Conservation (phyloP, 108 stramenopile species). For the Nannochloropsis gaditana region DNA sequence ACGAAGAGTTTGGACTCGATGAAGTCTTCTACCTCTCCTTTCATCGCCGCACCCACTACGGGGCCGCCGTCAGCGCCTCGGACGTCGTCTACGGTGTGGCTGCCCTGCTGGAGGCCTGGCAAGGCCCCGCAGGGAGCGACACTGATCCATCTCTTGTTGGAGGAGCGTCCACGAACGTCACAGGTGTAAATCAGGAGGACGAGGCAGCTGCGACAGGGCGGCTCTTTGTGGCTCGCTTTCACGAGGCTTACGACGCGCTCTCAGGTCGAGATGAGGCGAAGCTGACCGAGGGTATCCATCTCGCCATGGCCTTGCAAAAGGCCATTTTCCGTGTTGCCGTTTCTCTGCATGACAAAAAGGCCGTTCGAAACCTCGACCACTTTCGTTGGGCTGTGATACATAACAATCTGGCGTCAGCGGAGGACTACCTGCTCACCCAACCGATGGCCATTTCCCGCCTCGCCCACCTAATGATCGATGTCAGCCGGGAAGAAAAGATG, state of each 20-base stretch:
- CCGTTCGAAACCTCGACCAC: background rate
- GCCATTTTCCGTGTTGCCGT: slow-evolving; percentile 13
- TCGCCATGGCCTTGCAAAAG: slow-evolving; percentile 49
- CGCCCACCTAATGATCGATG: slow-evolving; percentile 74
- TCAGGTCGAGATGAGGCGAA: slow-evolving; percentile 26
- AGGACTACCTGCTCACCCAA: slow-evolving; percentile 66
- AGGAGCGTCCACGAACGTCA: background rate
- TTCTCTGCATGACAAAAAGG: background rate
- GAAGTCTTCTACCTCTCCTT: slow-evolving; percentile 45
- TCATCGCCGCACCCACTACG: slow-evolving; percentile 37
- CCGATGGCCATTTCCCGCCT: slow-evolving; percentile 68
- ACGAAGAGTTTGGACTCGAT: slow-evolving; percentile 46
- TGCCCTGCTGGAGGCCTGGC: slow-evolving; percentile 44
- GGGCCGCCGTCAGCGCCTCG: slow-evolving; percentile 51
- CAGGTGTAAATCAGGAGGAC: background rate
- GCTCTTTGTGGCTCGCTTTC: slow-evolving; percentile 34
- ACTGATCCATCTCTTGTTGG: background rate
- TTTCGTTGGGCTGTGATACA: slow-evolving; percentile 17
- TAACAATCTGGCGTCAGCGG: slow-evolving; percentile 22
- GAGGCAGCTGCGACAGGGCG: background rate
- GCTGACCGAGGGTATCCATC: slow-evolving; percentile 45
- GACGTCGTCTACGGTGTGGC: slow-evolving; percentile 51
- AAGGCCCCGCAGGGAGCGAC: background rate
- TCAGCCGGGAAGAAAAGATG: slow-evolving; percentile 67
- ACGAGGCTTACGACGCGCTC: slow-evolving; percentile 52